Percentiles rank a stretch among this genome's conserved stretches.
phyloP scores from a whole-genome alignment of 1,284 basidiomycete species.

The Puccinia coronata region DNA sequence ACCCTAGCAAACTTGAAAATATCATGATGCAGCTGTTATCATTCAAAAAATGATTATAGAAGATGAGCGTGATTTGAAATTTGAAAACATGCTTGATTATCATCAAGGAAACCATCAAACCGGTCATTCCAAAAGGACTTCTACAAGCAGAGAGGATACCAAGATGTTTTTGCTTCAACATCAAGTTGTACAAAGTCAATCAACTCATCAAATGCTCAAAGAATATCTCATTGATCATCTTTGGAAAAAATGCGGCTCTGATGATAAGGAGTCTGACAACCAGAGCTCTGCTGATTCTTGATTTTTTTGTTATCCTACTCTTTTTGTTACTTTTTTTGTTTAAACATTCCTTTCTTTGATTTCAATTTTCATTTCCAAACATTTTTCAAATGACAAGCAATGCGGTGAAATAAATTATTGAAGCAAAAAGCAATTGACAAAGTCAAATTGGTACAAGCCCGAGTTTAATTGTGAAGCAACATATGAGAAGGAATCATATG shows the following conservation, averaged over 20 bases:
- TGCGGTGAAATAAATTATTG: too few relatives aligned
- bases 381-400: too few relatives aligned
- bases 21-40: constrained; percentile 16
- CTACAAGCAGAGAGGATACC: not conserved
- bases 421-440: too few relatives aligned
- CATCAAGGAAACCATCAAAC: not conserved
- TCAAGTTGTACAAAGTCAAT: not conserved
- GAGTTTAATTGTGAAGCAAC: too few relatives aligned
- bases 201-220: not conserved
- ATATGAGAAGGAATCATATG: too few relatives aligned
- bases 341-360: too few relatives aligned
- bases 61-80: not conserved
- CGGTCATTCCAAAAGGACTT: not conserved
- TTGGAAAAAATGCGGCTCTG: not conserved
- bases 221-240: constrained; percentile 9
- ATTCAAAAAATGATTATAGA: too few relatives aligned
- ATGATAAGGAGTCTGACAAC: not conserved
- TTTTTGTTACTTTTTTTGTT: not conserved
- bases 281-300: not conserved
- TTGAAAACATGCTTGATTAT: not conserved
- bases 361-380: too few relatives aligned
- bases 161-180: not conserved
- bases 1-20: not conserved
- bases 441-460: too few relatives aligned
- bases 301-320: not conserved